Base-by-base conservation (phyloP, 2,329 filamentous ascomycete genomes). In the Neoarthrinium moseri region DNA sequence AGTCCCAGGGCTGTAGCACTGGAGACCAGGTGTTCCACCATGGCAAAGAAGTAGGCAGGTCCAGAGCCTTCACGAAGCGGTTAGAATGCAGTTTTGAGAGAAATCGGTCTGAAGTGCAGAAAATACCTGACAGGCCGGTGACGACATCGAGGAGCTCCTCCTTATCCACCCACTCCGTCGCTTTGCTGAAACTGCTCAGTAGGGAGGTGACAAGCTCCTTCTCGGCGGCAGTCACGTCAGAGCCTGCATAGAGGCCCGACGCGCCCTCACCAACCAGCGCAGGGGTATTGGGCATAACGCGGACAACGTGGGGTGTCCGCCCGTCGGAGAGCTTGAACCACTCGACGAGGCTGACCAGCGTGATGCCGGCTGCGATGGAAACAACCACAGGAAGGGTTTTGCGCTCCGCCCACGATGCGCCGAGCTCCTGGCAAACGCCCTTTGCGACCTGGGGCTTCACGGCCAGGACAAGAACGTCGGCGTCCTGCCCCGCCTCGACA, bases 261-360 rank as follows among this genome's bases (percentile, higher is more conserved):
- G 74, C 74, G 23, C 74, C 74, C 61, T 77, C 73, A 20, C 73
- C 71, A 8, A 76, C 68, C 24, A 77, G 58, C 6, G 74, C 74
- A 2, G 74, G 74, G 5, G 73, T 77, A 59, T 77, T 77, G 44
- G 74, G 74, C 74, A 77, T 77, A 47, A 76, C 72, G 17, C 74
- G 68, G n/a, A 77, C 70, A 13, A 74, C 64, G 36, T 70, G 71
- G 1, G 72, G 70, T 2, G 64, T 56, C 18, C 60, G 60, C 4
- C 66, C 69, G 26, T 62, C 65, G 2, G 60, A 48, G 0, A 66
- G 61, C 46, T 58, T 67, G 46, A 70, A 57, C 74, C 74, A 77
- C 32, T 60, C 55, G 32, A 61, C 60, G 54, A 76, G 57, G 56
- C 69, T 74, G 26, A 56, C 57, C 22, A 74, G 60, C 7, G 72